Evolutionary conservation across 208 protist species (phyloP).

Genomic region (Crithidia brevicula): DNA sequence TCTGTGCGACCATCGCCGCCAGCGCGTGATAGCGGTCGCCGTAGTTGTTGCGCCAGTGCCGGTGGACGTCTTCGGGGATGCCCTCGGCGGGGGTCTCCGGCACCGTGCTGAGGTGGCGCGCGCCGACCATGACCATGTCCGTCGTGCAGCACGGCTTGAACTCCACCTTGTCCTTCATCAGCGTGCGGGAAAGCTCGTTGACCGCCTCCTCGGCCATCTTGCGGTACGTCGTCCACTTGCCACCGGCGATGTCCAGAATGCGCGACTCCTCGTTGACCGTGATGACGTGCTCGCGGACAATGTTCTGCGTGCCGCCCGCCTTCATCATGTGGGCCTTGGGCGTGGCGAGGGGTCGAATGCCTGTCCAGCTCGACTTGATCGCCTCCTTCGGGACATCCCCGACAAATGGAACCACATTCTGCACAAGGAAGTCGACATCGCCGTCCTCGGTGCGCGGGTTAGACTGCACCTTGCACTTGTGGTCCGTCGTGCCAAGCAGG

Average conservation of each 20-base stretch:
- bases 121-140: conserved; percentile 80
- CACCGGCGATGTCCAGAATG: conserved; percentile 91
- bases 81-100: conserved; percentile 21
- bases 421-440: conserved; percentile 92
- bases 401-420: conserved; percentile 65
- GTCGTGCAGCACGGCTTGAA: conserved; percentile 72
- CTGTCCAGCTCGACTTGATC: conserved; percentile 84
- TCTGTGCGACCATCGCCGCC: conserved; percentile 36
- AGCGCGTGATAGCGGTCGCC: conserved; percentile 66
- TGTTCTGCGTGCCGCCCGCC: conserved; percentile 63
- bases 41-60: conserved; percentile 70
- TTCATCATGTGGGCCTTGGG: conserved; percentile 24
- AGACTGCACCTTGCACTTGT: conserved; percentile 59
- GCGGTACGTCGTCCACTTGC: conserved; percentile 97
- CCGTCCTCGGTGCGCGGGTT: conserved; percentile 54
- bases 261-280: conserved; percentile 56
- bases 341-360: conserved; percentile 84
- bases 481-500: conserved; percentile 95
- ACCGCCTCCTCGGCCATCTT: conserved; percentile 94
- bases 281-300: conserved; percentile 94
- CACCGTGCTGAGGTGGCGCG: conserved; percentile 54
- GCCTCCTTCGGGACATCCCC: conserved; percentile 63
- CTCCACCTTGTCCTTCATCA: conserved; percentile 45
- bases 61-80: conserved; percentile 73
- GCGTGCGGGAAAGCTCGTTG: conserved; percentile 53